Evolutionary conservation across 208 protist genomes (phyloP).

Genomic region (Leishmania amazonensis): DNA sequence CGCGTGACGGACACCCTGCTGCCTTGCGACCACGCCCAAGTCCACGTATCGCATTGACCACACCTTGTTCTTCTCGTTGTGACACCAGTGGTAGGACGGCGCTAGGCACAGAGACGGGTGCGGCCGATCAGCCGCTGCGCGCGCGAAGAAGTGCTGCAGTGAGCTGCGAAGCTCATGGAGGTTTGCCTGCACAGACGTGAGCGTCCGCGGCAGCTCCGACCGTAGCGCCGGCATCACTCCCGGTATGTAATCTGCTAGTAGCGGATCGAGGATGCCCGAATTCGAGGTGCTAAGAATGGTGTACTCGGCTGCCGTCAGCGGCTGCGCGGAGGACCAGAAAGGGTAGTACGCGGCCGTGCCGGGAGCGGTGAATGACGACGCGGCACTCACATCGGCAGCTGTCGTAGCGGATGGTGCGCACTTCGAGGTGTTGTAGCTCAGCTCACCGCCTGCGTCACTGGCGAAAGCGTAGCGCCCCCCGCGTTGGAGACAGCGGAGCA

Average conservation of each 20-base stretch:
- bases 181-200: neutral
- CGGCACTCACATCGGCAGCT: neutral
- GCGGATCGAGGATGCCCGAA: constrained; percentile 33
- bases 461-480: constrained; percentile 13
- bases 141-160: constrained; percentile 17
- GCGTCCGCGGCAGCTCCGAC: constrained; percentile 1
- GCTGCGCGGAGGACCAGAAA: constrained; percentile 40
- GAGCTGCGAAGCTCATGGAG: neutral
- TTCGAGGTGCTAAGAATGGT: constrained; percentile 66
- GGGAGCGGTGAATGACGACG: neutral
- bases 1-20: constrained; percentile 46
- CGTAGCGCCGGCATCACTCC: constrained; percentile 27
- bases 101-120: constrained; percentile 68
- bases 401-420: neutral
- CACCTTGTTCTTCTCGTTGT: constrained; percentile 55
- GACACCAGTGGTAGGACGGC: constrained; percentile 77
- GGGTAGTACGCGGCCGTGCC: constrained; percentile 7
- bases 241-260: constrained; percentile 61
- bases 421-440: neutral
- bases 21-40: constrained; percentile 43
- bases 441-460: constrained; percentile 9
- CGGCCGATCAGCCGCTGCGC: constrained; percentile 35
- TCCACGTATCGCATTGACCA: constrained; percentile 87
- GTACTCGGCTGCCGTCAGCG: constrained; percentile 81
- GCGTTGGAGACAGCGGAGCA: neutral